Percentiles rank a stretch among this genome's conserved stretches.
These are phyloP conservation scores for Singerocomus inundabilis DNA, from an alignment of 1,284 basidiomycete genomes.

Conservation along the genomic window DNA sequence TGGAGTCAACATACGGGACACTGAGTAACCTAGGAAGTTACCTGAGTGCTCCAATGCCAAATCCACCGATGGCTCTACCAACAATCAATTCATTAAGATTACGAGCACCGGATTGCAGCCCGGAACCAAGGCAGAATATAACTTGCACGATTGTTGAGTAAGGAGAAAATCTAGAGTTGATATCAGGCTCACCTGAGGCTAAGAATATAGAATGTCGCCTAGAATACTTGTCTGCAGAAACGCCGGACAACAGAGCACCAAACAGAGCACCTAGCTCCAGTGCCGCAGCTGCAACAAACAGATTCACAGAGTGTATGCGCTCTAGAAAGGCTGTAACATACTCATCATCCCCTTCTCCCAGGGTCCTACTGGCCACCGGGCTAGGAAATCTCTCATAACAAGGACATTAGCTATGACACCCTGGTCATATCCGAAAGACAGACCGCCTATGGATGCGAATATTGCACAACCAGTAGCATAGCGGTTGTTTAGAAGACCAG, in stretches of 20 bases:
- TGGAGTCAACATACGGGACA: constrained; percentile 1
- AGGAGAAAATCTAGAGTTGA: neutral
- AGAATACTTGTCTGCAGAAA: constrained; percentile 66
- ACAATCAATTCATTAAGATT: constrained; percentile 56
- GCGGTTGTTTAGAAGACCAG: constrained; percentile 61
- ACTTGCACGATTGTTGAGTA: constrained; percentile 37
- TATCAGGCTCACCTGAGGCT: constrained; percentile 55
- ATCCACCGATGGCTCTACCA: constrained; percentile 70
- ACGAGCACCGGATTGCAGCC: constrained; percentile 62
- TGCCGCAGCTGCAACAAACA: constrained; percentile 55
- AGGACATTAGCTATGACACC: constrained; percentile 79
- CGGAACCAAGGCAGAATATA: constrained; percentile 69
- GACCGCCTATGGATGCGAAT: constrained; percentile 74
- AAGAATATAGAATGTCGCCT: constrained; percentile 63
- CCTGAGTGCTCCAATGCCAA: constrained; percentile 81
- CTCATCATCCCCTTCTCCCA: constrained; percentile 76
- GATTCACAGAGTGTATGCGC: neutral
- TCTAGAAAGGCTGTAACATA: constrained; percentile 35
- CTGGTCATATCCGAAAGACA: constrained; percentile 79
- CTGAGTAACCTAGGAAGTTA: constrained; percentile 25
- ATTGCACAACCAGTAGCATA: constrained; percentile 63
- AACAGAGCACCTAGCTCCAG: constrained; percentile 74
- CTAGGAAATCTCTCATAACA: constrained; percentile 74
- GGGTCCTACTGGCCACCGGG: constrained; percentile 64
- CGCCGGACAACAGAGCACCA: constrained; percentile 66